Percentiles rank a stretch among this genome's conserved stretches.
Conservation (phyloP, 129 eudicot genomes). For the Calendula officinalis region DNA sequence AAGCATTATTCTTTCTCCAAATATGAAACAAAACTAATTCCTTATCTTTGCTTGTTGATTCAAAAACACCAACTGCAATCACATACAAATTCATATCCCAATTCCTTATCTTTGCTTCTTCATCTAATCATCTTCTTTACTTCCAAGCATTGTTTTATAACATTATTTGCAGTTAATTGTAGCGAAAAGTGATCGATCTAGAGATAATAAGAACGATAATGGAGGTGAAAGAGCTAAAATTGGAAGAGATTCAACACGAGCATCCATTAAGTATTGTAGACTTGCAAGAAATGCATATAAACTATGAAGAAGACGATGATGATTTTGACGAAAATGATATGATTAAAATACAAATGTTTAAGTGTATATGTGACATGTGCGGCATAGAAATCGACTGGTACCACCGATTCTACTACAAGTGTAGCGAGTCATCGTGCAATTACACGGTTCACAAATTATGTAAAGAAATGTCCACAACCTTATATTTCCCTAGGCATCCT, state of each 20-base stretch:
- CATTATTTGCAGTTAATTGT: not conserved
- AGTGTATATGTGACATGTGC: conserved; percentile 1
- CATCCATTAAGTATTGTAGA: conserved; percentile 10
- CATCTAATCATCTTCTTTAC: no score
- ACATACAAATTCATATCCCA: not conserved
- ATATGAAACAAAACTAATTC: not conserved
- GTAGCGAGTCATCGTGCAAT: conserved; percentile 10
- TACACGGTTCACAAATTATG: conserved; percentile 12
- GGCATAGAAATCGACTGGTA: not conserved
- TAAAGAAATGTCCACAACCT: not conserved
- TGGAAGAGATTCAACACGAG: conserved; percentile 7
- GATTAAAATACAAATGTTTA: not conserved
- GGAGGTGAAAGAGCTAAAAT: conserved; percentile 7
- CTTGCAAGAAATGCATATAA: conserved; percentile 1
- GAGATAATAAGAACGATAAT: conserved; percentile 1
- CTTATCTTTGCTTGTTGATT: no score
- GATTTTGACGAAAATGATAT: not conserved
- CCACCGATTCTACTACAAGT: conserved; percentile 14
- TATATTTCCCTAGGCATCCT: not conserved
- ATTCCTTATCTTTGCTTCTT: no score
- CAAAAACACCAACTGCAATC: not conserved
- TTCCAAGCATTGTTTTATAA: no score
- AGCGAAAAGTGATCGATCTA: not conserved
- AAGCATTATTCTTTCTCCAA: not conserved
- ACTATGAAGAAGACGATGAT: conserved; percentile 8